These are phyloP conservation scores for Leccinum subfulvum DNA, from an alignment of 1,284 basidiomycete species.

Conservation along the genomic window DNA sequence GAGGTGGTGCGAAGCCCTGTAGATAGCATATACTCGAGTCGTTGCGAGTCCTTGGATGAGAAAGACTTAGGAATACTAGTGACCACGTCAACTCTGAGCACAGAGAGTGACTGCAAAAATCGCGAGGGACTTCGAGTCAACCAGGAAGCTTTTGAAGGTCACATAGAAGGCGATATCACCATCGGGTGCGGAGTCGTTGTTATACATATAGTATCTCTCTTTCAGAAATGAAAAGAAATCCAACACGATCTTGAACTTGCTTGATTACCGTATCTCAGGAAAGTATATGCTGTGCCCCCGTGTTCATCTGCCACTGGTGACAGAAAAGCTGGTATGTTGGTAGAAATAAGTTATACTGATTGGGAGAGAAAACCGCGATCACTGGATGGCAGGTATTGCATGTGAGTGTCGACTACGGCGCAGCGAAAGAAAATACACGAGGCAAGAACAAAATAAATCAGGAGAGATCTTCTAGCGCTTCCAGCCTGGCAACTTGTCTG, in stretches of 20 bases:
- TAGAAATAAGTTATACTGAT: neutral
- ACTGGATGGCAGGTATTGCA: neutral
- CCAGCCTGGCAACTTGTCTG: conserved; percentile 32
- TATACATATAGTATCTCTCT: neutral
- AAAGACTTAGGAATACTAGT: neutral
- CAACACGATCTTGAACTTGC: neutral
- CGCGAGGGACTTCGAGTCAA: neutral
- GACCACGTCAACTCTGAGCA: conserved; percentile 9
- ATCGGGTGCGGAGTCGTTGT: neutral
- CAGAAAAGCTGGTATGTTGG: neutral
- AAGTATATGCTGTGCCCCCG: neutral
- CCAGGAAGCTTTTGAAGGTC: neutral
- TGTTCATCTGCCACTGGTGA: neutral
- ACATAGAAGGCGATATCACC: neutral
- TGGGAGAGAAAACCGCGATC: neutral
- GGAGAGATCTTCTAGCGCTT: conserved; percentile 34
- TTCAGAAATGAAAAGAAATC: neutral
- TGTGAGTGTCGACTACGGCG: conserved; percentile 9
- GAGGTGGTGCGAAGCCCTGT: neutral
- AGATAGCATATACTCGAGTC: neutral
- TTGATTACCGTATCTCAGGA: neutral
- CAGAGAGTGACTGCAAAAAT: neutral
- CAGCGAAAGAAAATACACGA: conserved; percentile 5
- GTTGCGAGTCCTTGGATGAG: neutral
- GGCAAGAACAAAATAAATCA: conserved; percentile 13